Evolutionary conservation across 768 basidiomycete species (phyloP).

Genomic region (Cubamyces sp.): DNA sequence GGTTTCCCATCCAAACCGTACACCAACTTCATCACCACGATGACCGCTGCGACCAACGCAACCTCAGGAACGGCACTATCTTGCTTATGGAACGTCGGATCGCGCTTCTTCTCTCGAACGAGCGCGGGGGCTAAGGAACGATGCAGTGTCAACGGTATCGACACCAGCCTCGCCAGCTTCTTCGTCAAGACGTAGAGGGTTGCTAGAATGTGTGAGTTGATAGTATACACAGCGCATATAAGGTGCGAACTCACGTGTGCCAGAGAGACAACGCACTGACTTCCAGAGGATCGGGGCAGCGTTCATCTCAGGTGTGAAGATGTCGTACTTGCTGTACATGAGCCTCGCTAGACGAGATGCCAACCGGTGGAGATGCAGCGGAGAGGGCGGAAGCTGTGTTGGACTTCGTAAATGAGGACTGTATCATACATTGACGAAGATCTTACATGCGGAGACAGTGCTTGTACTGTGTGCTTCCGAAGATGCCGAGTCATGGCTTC

Average conservation of each 20-base stretch:
- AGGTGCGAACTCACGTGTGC: constrained; percentile 68
- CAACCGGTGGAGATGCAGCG: constrained; percentile 58
- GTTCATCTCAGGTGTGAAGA: constrained; percentile 76
- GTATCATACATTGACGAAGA: not conserved
- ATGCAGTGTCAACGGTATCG: constrained; percentile 64
- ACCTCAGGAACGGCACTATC: constrained; percentile 76
- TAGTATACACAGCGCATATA: no score
- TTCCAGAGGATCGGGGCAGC: constrained; percentile 80
- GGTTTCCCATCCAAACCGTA: constrained; percentile 78
- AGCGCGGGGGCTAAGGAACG: constrained; percentile 52
- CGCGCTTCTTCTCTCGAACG: constrained; percentile 39
- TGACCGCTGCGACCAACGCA: constrained; percentile 56
- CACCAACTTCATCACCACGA: constrained; percentile 80
- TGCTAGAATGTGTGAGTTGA: constrained; percentile 43
- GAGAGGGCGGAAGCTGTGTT: constrained; percentile 65
- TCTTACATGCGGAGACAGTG: constrained; percentile 73
- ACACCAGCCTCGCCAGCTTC: constrained; percentile 56
- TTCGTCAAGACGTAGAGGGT: constrained; percentile 68
- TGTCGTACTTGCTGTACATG: constrained; percentile 54
- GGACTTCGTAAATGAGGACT: not conserved
- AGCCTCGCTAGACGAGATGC: constrained; percentile 64
- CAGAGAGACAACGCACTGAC: constrained; percentile 63
- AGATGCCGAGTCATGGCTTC: constrained; percentile 66
- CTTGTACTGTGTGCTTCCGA: constrained; percentile 66
- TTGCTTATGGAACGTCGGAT: constrained; percentile 51